These are phyloP conservation scores for Tagetes patula DNA, from an alignment of 129 eudicot genomes.

Conservation along the genomic window DNA sequence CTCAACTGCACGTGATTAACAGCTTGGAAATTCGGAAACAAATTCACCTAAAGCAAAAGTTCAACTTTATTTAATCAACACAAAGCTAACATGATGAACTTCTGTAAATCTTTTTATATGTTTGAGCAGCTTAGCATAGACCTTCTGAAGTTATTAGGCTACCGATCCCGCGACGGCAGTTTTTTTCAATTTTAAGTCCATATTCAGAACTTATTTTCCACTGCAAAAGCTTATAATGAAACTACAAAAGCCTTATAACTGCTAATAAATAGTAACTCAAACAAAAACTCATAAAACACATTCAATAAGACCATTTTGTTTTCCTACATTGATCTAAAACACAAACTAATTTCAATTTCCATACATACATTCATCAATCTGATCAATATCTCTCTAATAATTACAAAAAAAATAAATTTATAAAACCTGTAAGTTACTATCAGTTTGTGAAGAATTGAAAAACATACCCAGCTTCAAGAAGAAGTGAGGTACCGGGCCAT, in stretches of 20 bases:
- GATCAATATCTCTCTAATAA: conserved; percentile 1
- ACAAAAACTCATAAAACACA: neutral
- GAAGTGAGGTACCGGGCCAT: conserved; percentile 87
- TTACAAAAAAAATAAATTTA: neutral
- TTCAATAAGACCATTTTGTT: neutral
- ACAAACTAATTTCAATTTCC: too few relatives aligned
- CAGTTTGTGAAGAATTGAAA: neutral
- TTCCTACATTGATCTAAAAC: neutral
- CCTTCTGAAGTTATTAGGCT: neutral
- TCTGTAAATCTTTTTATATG: neutral
- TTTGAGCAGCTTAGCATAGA: neutral
- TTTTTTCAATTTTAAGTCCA: neutral
- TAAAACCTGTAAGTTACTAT: neutral
- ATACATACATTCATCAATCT: conserved; percentile 15
- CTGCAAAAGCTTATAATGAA: neutral
- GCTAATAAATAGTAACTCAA: neutral
- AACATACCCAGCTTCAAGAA: conserved; percentile 90
- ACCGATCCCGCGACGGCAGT: neutral
- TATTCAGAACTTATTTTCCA: neutral
- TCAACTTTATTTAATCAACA: neutral
- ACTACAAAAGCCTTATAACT: neutral
- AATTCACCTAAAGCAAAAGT: neutral
- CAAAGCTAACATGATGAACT: neutral
- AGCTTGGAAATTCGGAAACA: neutral
- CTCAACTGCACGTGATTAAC: neutral